phyloP scores from a whole-genome alignment of 2,329 filamentous ascomycete species.

The Cordyceps farinosa region DNA sequence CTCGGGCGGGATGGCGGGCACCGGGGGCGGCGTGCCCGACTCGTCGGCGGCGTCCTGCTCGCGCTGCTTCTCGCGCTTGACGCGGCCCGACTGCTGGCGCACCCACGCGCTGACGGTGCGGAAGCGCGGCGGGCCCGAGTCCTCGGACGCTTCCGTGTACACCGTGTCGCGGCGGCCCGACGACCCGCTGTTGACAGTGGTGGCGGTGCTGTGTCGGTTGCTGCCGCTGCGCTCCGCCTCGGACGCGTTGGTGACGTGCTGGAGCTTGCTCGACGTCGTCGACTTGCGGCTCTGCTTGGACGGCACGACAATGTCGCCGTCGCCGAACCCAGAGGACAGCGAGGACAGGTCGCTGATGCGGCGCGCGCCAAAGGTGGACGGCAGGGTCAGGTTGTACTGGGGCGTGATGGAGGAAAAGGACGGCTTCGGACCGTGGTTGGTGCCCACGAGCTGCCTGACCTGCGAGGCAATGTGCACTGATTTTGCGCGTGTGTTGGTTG shows the following conservation, averaged over 20 bases:
- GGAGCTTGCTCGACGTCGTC: conserved; percentile 13
- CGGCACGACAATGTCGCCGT: conserved; percentile 54
- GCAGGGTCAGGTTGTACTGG: conserved; percentile 29
- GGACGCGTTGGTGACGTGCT: neutral
- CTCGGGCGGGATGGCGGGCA: conserved; percentile 42
- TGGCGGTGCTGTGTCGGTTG: conserved; percentile 16
- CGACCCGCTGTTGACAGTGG: conserved; percentile 8
- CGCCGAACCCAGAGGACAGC: conserved; percentile 61
- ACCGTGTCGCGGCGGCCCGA: conserved; percentile 43
- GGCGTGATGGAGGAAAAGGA: conserved; percentile 13
- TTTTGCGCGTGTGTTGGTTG: neutral
- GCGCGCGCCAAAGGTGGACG: conserved; percentile 35
- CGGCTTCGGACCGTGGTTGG: conserved; percentile 8
- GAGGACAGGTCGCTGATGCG: conserved; percentile 54
- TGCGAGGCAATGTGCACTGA: neutral
- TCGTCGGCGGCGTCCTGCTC: conserved; percentile 26
- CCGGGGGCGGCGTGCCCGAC: conserved; percentile 35
- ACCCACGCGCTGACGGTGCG: conserved; percentile 62
- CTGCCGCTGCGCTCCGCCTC: conserved; percentile 15
- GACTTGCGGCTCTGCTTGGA: conserved; percentile 24
- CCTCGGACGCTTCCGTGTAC: conserved; percentile 52
- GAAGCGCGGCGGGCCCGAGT: conserved; percentile 50
- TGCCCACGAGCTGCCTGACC: neutral
- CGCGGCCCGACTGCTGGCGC: conserved; percentile 56
- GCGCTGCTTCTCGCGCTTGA: conserved; percentile 45